Evolutionary conservation across 2,329 filamentous ascomycete genomes (phyloP), one percentile per base, ranked within the genome.

Genomic region (Botrytis aclada): DNA sequence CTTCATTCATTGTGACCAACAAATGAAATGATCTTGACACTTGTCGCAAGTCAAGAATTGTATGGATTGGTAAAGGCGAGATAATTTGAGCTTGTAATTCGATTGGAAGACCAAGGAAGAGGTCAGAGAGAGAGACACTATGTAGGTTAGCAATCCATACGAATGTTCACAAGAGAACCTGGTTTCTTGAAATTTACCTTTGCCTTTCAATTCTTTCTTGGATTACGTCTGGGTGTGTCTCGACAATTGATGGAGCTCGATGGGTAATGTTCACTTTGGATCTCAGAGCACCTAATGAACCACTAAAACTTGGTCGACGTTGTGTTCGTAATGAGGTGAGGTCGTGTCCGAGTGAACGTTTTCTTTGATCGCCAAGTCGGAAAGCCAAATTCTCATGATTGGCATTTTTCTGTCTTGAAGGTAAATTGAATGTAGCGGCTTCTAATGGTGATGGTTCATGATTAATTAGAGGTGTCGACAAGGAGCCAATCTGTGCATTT

Each of bases 11-110:
- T 1, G 87, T 88, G 54, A 91, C 84, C 75, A 90, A 84, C 37
- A 84, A 82, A 77, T 90, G 88, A 84, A 88, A 89, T 47, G 86
- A 85, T 76, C 85, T 87, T 1, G 88, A 91, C 22, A 87, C 85
- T 41, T 87, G 80, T 74, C 89, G 86, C 34, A 91, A 83, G 74
- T 85, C 89, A 45, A 91, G 83, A 25, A 91, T 83, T 74, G 90
- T 88, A 45, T 87, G 86, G 54, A 91, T 83, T 0, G 89, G 88
- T 41, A 91, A 82, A 1, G 85, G 85, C 4, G 87, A 85, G 67
- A 91, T 86, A 75, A 91, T 86, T 77, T 90, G 88, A 37, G 89
- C 85, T 79, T 90, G 88, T 63, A 91, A 81, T 80, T 91, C 89
- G 74, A 85, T 88, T 3, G 89, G 89, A 9, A 91, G 81, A 43